Evolutionary conservation across 371 early-diverging fungal genomes (phyloP).

Genomic region (Catenaria anguillulae): DNA sequence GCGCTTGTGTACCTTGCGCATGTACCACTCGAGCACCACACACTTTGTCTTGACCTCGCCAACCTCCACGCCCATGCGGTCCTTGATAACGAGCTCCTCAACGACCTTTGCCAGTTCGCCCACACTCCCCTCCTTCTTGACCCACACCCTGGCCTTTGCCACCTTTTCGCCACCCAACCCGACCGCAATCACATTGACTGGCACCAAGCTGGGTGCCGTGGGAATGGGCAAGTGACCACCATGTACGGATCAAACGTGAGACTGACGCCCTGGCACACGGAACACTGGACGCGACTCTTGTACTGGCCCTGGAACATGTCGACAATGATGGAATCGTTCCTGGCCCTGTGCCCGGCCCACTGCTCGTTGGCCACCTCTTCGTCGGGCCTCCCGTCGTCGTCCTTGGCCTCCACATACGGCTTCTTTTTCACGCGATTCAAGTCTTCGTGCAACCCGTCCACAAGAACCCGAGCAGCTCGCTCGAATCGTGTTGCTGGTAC

Average conservation of each 20-base stretch:
- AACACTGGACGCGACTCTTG: constrained; percentile 56
- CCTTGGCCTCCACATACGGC: constrained; percentile 56
- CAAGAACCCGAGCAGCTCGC: constrained; percentile 53
- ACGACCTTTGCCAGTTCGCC: neutral
- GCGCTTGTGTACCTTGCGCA: constrained; percentile 43
- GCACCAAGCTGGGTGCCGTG: constrained; percentile 25
- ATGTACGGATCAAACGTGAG: constrained; percentile 59
- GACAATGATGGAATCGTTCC: constrained; percentile 55
- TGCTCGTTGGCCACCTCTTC: constrained; percentile 34
- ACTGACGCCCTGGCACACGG: constrained; percentile 38
- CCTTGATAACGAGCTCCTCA: neutral
- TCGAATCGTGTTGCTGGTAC: constrained; percentile 58
- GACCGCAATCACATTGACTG: constrained; percentile 33
- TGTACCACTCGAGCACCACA: constrained; percentile 45
- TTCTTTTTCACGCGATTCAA: constrained; percentile 50
- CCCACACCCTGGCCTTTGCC: neutral
- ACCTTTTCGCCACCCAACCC: neutral
- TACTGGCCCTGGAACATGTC: constrained; percentile 73
- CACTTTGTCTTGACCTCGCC: constrained; percentile 9
- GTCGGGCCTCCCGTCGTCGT: constrained; percentile 48
- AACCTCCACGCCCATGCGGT: too few species aligned
- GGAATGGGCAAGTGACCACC: constrained; percentile 52
- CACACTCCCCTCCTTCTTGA: neutral
- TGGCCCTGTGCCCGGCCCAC: constrained; percentile 45
- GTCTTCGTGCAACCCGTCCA: constrained; percentile 65